Base-by-base conservation (phyloP, 345 rosid genomes). In the Brassica incana region DNA sequence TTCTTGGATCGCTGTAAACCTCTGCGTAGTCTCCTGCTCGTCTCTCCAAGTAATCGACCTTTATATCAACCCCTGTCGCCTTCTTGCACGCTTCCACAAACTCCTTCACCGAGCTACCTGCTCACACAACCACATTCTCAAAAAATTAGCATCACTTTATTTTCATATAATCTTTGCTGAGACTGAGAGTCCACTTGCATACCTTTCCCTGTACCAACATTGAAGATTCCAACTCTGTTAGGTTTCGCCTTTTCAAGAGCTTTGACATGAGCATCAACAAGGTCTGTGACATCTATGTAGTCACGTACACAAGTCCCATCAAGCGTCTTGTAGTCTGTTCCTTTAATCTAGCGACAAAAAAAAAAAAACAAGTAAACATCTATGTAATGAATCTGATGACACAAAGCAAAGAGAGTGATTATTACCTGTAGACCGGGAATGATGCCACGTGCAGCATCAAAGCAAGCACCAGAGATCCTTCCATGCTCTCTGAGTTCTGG, bases 141-240 rank as follows among this genome's bases (percentile, higher is more conserved):
- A 16, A 6, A n/a, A 6, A 6, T 50, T 50, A 50, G 18, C 58
- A 50, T 23, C 43, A 67, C 32, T 67, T 76, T 23, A 35, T 6
- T 58, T 15, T 58, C 9, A 30, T 67, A 6, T 6, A 36, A 29
- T 12, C 45, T 59, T 68, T 59, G n/a, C n/a, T n/a, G n/a, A n/a
- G n/a, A n/a, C 0, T 0, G 43, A 36, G 43, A 36, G 10, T 50
- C 18, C 4, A 50, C 15, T n/a, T 50, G 23, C 10, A 16, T 78
- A 87, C 90, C 88, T 84, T 82, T 84, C 33, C 92, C 92, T 0
- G 92, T 88, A 66, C 92, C 90, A 67, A 88, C 90, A 78, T 87
- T 87, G 35, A 73, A 88, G 85, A 87, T 85, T 8, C 92, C 90
- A 40, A 87, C 87, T 82, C 79, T 85, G 15, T 77, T 27, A 6